Conservation (phyloP, 192 early-diverging fungal genomes). For the Coemansia sp. region DNA sequence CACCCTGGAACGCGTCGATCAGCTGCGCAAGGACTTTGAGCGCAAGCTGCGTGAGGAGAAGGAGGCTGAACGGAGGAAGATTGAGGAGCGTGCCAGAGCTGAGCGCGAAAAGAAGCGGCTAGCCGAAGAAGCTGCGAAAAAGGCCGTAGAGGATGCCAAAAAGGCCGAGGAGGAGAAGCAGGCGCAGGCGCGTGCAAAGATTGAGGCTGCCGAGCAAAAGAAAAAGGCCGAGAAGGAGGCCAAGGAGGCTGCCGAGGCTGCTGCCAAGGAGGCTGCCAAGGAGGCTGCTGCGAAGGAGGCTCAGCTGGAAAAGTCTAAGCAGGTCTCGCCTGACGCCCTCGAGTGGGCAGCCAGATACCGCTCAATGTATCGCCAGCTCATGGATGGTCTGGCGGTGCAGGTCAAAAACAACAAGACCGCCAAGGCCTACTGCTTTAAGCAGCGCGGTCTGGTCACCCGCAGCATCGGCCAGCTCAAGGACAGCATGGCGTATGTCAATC, state of each 20-base stretch:
- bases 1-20: conserved; percentile 18
- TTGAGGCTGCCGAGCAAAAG: not conserved
- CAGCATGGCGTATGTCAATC: conserved; percentile 31
- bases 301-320: not conserved
- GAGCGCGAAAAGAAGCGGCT: not conserved
- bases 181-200: not conserved
- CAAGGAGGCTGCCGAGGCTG: not conserved
- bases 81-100: not conserved
- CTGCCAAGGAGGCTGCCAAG: not conserved
- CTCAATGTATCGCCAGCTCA: conserved; percentile 20
- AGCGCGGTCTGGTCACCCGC: conserved; percentile 30
- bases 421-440: conserved; percentile 29
- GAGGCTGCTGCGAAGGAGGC: too few relatives aligned
- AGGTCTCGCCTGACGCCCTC: conserved; percentile 10
- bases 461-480: conserved; percentile 47
- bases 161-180: conserved; percentile 9
- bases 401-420: conserved; percentile 11
- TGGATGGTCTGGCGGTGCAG: conserved; percentile 12
- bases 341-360: conserved; percentile 39
- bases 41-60: conserved; percentile 4
- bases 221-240: not conserved
- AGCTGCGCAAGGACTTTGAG: conserved; percentile 29
- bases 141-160: not conserved
- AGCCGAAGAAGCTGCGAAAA: not conserved
- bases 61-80: not conserved